Percentiles rank a stretch among this genome's conserved stretches.
Conservation (phyloP, 192 early-diverging fungal genomes). For the Coemansia sp. region DNA sequence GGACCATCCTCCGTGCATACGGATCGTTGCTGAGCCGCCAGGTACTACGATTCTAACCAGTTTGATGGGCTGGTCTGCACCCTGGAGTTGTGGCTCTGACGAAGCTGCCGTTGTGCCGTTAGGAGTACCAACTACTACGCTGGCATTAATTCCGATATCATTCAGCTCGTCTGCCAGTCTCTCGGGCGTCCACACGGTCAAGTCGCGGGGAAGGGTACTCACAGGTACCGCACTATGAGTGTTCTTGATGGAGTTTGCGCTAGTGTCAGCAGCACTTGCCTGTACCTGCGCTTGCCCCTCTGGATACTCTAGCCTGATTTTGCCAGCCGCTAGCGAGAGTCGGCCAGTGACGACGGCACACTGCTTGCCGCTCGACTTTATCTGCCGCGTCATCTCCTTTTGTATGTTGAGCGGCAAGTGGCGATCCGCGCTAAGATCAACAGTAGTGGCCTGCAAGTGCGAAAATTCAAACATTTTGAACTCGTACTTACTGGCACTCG, state of each 20-base stretch:
- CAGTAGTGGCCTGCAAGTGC: conserved; percentile 44
- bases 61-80: background rate
- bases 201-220: background rate
- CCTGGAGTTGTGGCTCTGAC: background rate
- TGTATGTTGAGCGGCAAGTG: conserved; percentile 51
- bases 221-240: background rate
- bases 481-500: conserved; percentile 21
- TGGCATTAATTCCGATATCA: conserved; percentile 40
- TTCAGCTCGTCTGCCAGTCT: conserved; percentile 42
- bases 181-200: conserved; percentile 39
- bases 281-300: background rate
- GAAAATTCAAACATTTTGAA: conserved; percentile 40
- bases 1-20: conserved; percentile 37
- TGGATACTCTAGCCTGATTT: conserved; percentile 33
- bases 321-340: conserved; percentile 40
- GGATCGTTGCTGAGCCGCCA: conserved; percentile 45
- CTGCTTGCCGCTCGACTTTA: conserved; percentile 39
- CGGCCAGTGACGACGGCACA: conserved; percentile 38
- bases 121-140: conserved; percentile 4
- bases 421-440: conserved; percentile 48
- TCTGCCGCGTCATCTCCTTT: conserved; percentile 39
- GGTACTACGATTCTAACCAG: conserved; percentile 32
- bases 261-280: background rate
- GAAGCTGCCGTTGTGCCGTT: background rate
- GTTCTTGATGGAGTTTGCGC: background rate